Percentiles rank a stretch among this genome's conserved stretches.
phyloP scores from a whole-genome alignment of 2,329 filamentous ascomycete species.

The Coniochaeta prunicola region DNA sequence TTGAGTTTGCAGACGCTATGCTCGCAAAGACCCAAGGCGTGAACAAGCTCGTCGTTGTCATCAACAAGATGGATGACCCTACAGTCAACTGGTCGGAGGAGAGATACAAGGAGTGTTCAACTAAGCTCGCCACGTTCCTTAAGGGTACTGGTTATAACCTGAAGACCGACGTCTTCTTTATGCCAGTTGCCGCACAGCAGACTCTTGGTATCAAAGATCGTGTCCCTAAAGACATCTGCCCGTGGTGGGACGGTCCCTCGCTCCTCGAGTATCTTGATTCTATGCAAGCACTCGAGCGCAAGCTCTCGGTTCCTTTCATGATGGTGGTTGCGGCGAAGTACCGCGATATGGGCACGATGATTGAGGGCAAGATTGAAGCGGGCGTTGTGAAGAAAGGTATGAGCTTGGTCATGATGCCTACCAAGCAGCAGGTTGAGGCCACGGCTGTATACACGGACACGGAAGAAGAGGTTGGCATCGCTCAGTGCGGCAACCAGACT shows the following conservation, averaged over 20 bases:
- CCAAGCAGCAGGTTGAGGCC: slow-evolving; percentile 73
- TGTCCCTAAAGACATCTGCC: slow-evolving; percentile 64
- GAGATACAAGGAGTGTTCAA: slow-evolving; percentile 86
- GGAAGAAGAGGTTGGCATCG: slow-evolving; percentile 79
- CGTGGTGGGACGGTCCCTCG: slow-evolving; percentile 86
- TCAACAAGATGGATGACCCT: slow-evolving; percentile 99
- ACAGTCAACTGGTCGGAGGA: slow-evolving; percentile 95
- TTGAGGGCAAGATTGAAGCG: slow-evolving; percentile 81
- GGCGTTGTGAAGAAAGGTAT: slow-evolving; percentile 89
- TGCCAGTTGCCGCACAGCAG: slow-evolving; percentile 91
- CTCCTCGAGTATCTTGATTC: slow-evolving; percentile 91
- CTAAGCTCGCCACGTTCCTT: slow-evolving; percentile 80
- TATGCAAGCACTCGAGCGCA: slow-evolving; percentile 89
- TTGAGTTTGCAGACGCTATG: slow-evolving; percentile 58
- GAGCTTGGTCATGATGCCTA: slow-evolving; percentile 90
- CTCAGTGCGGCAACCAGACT: slow-evolving; percentile 90
- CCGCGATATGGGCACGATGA: slow-evolving; percentile 92
- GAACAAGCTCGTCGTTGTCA: slow-evolving; percentile 87
- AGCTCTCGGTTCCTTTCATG: slow-evolving; percentile 99
- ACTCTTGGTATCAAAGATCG: slow-evolving; percentile 83
- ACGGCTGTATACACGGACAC: slow-evolving; percentile 89
- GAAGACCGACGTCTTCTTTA: slow-evolving; percentile 88
- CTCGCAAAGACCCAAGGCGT: slow-evolving; percentile 97
- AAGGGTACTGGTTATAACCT: slow-evolving; percentile 91
- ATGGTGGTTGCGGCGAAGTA: slow-evolving; percentile 97